Conservation (phyloP, 1,139 yeast species). For the Hemisphaericaspora lyxosophila region DNA sequence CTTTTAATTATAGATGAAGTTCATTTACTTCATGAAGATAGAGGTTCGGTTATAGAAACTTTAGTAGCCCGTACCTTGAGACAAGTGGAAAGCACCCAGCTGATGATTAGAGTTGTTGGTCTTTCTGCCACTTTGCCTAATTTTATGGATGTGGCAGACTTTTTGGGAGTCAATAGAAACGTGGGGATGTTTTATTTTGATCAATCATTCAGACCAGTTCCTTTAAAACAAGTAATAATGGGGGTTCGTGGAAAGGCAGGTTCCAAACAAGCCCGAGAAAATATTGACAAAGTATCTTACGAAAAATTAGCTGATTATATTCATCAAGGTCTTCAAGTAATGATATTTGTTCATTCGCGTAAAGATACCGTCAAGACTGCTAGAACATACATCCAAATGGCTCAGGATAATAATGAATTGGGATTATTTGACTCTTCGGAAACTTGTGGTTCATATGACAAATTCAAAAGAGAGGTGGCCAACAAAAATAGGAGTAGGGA, state of each 20-base stretch:
- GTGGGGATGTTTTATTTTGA: conserved; percentile 94
- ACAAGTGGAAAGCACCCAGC: conserved; percentile 91
- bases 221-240: conserved; percentile 80
- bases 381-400: conserved; percentile 66
- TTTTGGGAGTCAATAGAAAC: conserved; percentile 84
- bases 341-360: conserved; percentile 96
- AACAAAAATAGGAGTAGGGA: conserved; percentile 74
- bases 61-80: conserved; percentile 92
- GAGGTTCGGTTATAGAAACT: conserved; percentile 97
- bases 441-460: conserved; percentile 37
- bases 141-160: conserved; percentile 92
- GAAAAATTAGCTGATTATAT: conserved; percentile 72
- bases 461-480: conserved; percentile 63
- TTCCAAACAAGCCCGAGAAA: conserved; percentile 66
- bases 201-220: conserved; percentile 90
- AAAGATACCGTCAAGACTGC: conserved; percentile 90
- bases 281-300: conserved; percentile 74
- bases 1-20: conserved; percentile 92
- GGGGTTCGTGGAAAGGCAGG: conserved; percentile 88
- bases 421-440: conserved; percentile 63
- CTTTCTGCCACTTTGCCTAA: conserved; percentile 95
- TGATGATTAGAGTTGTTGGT: conserved; percentile 95
- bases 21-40: conserved; percentile 92
- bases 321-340: conserved; percentile 77
- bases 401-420: conserved; percentile 57